Evolutionary conservation across 805 yeast genomes (phyloP), one percentile per base, ranked within the genome.

Genomic region (Candida parachauliodes): DNA sequence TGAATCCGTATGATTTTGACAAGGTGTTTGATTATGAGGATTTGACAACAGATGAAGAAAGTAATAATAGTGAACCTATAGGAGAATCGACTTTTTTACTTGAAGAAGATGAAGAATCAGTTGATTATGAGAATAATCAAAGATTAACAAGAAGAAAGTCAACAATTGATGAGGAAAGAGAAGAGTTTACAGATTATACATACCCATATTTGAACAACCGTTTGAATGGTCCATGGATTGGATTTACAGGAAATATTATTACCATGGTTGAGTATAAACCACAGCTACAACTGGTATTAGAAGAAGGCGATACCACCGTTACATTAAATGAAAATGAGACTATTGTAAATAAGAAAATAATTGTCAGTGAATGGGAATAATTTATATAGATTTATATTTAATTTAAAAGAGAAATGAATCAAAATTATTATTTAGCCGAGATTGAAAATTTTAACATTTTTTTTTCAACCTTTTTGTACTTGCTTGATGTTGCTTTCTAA

Each of bases 91-190:
- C 59, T 3, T 48, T 50, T 32, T 39, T 58, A 18, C 24, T 44
- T 3, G 28, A 34, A 4, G 38, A 34, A 17, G 22, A 18, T 17
- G 15, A 9, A 11, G 17, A 10, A 6, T 4, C 15, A 10, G 11
- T 14, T 4, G 24, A 20, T 7, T 4, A 20, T 20, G 5, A 16
- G 3, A 11, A 5, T 4, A 9, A n/a, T n/a, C 22, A 7, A 14
- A n/a, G 27, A 29, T 19, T 14, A 29, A 14, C 28, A 32, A 60
- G 79, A 39, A 55, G 75, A 38, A 48, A 59, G 12, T 70, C 77
- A 36, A 76, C 82, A 0, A 65, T 76, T 16, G 82, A 76, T 47
- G 82, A 76, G 49, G 77, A 74, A 41, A 49, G 81, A 36, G 82
- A 76, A 46, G 71, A 65, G 40, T 65, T 53, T 36, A 68, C 70